A percentile compares a stretch with the other conserved stretches of the same genome.
phyloP scores from a whole-genome alignment of 2,329 filamentous ascomycete species.

The Acrocalymma vagum region DNA sequence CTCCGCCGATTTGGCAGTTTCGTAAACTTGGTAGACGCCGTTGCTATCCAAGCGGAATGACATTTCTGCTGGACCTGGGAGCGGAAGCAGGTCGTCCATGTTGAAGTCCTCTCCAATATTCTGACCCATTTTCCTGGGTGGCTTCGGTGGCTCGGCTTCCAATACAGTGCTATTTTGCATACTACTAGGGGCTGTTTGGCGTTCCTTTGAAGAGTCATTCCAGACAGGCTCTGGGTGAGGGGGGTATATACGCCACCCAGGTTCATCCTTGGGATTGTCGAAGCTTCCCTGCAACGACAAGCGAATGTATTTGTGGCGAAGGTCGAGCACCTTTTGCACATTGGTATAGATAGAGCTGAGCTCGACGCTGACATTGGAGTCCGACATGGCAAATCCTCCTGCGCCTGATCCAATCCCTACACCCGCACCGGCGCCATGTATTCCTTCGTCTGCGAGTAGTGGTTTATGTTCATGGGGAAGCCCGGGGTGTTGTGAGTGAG shows the following conservation, averaged over 20 bases:
- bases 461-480: constrained; percentile 66
- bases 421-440: constrained; percentile 66
- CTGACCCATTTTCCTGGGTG: constrained; percentile 82
- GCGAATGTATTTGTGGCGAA: constrained; percentile 86
- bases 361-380: constrained; percentile 84
- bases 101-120: constrained; percentile 94
- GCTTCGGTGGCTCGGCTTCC: constrained; percentile 46
- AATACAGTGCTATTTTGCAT: constrained; percentile 48
- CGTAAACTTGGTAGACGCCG: constrained; percentile 93
- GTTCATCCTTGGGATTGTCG: constrained; percentile 88
- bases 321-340: constrained; percentile 87
- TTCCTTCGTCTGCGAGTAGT: constrained; percentile 61
- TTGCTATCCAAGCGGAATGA: constrained; percentile 81
- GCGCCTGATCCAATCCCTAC: constrained; percentile 68
- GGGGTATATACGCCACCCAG: constrained; percentile 88
- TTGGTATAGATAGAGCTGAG: constrained; percentile 87
- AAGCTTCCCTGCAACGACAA: constrained; percentile 82
- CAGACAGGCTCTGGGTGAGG: constrained; percentile 91
- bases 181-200: constrained; percentile 45
- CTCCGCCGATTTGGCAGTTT: constrained; percentile 69
- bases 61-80: constrained; percentile 76
- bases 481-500: constrained; percentile 59
- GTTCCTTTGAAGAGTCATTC: constrained; percentile 67
- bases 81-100: constrained; percentile 77
- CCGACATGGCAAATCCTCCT: constrained; percentile 73